Conservation (phyloP, 148 eudicot genomes). For the Suaeda aralocaspica region DNA sequence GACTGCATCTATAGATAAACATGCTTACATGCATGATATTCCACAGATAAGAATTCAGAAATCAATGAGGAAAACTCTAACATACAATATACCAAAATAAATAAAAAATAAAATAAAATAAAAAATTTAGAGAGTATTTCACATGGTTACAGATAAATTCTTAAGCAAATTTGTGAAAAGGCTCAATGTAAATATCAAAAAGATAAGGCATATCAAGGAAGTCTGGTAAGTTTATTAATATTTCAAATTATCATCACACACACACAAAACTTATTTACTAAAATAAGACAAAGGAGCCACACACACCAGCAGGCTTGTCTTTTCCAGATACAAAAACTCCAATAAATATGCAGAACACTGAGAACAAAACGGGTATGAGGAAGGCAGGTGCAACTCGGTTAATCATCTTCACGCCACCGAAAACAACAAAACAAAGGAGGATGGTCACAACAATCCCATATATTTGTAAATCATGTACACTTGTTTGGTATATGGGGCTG, state of each 20-base stretch:
- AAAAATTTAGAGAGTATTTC: too few relatives aligned
- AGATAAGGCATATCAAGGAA: not conserved
- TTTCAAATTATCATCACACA: too few relatives aligned
- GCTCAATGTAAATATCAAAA: not conserved
- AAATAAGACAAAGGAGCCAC: not conserved
- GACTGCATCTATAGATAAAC: not conserved
- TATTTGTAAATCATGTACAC: conserved; percentile 91
- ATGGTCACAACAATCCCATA: conserved; percentile 95
- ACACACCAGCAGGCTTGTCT: conserved; percentile 70
- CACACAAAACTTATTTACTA: not conserved
- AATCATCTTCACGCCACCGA: conserved; percentile 98
- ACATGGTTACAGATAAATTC: not conserved
- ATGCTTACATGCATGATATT: not conserved
- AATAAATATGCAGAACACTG: conserved; percentile 78
- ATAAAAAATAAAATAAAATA: too few relatives aligned
- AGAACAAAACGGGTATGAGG: conserved; percentile 88
- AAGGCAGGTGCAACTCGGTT: conserved; percentile 97
- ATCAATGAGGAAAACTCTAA: not conserved
- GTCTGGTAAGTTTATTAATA: not conserved
- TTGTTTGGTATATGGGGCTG: conserved; percentile 63
- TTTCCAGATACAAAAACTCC: conserved; percentile 69
- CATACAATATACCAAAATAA: not conserved
- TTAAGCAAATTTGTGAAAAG: not conserved
- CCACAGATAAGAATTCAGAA: not conserved
- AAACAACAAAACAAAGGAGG: conserved; percentile 84